Percentiles rank a stretch among this genome's conserved stretches.
These are phyloP conservation scores for Cylindrotheca closterium DNA, from an alignment of 108 stramenopile species.

Conservation along the genomic window DNA sequence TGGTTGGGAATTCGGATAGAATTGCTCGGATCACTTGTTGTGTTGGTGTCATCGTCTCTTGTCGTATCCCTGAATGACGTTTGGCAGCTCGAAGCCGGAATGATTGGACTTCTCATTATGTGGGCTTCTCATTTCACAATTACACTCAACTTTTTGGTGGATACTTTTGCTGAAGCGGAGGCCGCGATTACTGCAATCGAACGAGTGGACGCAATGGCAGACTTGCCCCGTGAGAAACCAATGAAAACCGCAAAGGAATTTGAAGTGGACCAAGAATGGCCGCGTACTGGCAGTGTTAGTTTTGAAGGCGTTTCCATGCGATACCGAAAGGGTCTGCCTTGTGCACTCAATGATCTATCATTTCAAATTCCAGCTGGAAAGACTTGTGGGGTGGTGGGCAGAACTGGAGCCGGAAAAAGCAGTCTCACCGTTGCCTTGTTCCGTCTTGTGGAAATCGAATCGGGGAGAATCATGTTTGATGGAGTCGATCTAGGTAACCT, in stretches of 20 bases:
- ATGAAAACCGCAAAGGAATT: slow-evolving; percentile 32
- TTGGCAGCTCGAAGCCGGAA: slow-evolving; percentile 52
- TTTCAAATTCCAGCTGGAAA: slow-evolving; percentile 69
- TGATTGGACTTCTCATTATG: slow-evolving; percentile 75
- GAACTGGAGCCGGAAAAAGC: slow-evolving; percentile 72
- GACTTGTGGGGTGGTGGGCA: slow-evolving; percentile 71
- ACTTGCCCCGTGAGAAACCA: slow-evolving; percentile 56
- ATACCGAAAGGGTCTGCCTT: slow-evolving; percentile 70
- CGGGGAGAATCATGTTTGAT: slow-evolving; percentile 77
- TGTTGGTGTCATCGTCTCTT: slow-evolving; percentile 55
- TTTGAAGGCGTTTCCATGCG: slow-evolving; percentile 73
- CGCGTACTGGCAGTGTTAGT: slow-evolving; percentile 53
- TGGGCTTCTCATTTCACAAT: slow-evolving; percentile 83
- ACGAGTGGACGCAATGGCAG: slow-evolving; percentile 72
- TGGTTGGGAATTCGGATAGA: slow-evolving; percentile 89
- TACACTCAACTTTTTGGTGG: slow-evolving; percentile 73
- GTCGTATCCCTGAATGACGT: slow-evolving; percentile 60
- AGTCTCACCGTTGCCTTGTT: slow-evolving; percentile 77
- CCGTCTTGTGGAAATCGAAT: slow-evolving; percentile 80
- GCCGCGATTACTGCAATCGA: slow-evolving; percentile 86
- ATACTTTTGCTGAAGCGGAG: slow-evolving; percentile 74
- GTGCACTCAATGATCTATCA: slow-evolving; percentile 71
- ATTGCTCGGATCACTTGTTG: slow-evolving; percentile 68
- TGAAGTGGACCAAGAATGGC: slow-evolving; percentile 49
- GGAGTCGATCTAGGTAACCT: slow-evolving; percentile 71